phyloP scores from a whole-genome alignment of 306 rosid genomes.

The Glycine soja region DNA sequence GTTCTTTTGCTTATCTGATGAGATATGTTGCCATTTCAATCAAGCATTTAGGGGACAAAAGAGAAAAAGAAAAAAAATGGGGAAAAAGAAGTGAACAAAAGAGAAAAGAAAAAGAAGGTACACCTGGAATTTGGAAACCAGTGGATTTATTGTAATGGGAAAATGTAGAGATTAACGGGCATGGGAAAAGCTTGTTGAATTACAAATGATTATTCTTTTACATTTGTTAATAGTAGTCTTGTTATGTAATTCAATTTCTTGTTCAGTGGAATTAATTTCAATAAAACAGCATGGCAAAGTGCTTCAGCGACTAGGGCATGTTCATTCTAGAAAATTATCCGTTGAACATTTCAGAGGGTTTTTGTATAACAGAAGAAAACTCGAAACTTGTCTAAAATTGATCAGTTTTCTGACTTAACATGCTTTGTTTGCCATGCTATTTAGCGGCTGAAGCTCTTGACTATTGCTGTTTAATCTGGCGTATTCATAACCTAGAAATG shows the following conservation, averaged over 20 bases:
- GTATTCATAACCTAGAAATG: not conserved
- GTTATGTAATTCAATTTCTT: slow-evolving; percentile 18
- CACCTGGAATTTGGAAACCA: slow-evolving; percentile 61
- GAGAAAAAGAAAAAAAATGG: not conserved
- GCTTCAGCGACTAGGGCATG: not conserved
- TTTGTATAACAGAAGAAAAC: not conserved
- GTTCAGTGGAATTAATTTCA: slow-evolving; percentile 4
- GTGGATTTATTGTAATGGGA: slow-evolving; percentile 63
- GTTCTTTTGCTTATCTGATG: slow-evolving; percentile 59
- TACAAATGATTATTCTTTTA: slow-evolving; percentile 64
- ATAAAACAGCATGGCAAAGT: slow-evolving; percentile 8
- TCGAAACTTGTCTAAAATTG: not conserved
- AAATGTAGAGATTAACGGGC: slow-evolving; percentile 66
- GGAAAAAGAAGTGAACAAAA: slow-evolving; percentile 48
- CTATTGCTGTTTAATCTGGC: not conserved
- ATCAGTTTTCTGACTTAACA: not conserved
- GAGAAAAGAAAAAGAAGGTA: slow-evolving; percentile 40
- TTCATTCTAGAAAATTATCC: not conserved
- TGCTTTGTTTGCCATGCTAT: not conserved
- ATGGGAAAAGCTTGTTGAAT: slow-evolving; percentile 64
- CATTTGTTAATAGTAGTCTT: slow-evolving; percentile 36
- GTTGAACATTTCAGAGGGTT: not conserved
- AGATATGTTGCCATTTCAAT: slow-evolving; percentile 48
- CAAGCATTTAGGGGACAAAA: slow-evolving; percentile 31
- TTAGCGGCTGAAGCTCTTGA: not conserved